phyloP scores from a whole-genome alignment of 805 yeast species.

The Teunomyces pallodes region DNA sequence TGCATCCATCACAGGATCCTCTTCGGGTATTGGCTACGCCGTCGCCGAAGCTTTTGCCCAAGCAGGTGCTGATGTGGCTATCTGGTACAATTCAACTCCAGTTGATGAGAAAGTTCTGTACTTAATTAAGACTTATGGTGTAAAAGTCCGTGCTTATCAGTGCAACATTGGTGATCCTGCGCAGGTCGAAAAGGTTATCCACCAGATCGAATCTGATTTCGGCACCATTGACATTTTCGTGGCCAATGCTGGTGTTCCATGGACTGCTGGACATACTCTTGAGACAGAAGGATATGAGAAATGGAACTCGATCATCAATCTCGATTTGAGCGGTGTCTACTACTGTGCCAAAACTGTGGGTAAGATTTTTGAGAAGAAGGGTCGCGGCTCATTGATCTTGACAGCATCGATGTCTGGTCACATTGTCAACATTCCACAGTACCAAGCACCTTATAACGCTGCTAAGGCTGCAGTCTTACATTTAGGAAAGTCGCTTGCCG shows the following conservation, averaged over 20 bases:
- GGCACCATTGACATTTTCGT: conserved; percentile 81
- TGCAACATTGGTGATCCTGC: conserved; percentile 52
- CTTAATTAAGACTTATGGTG: conserved; percentile 56
- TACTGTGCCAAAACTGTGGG: conserved; percentile 45
- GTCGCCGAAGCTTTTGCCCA: conserved; percentile 82
- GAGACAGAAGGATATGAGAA: conserved; percentile 34
- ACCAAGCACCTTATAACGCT: conserved; percentile 47
- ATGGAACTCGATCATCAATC: conserved; percentile 37
- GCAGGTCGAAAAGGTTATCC: conserved; percentile 48
- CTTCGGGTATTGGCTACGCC: conserved; percentile 78
- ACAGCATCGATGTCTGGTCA: conserved; percentile 50
- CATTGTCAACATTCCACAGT: conserved; percentile 45
- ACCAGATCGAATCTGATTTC: conserved; percentile 60
- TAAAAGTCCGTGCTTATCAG: conserved; percentile 62
- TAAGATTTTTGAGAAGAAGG: conserved; percentile 35
- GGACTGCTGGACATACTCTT: conserved; percentile 43
- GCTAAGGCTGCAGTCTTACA: conserved; percentile 46
- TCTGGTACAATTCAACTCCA: conserved; percentile 59
- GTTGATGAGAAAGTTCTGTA: conserved; percentile 58
- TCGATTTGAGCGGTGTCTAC: conserved; percentile 42
- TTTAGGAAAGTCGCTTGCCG: conserved; percentile 43
- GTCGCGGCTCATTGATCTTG: conserved; percentile 42
- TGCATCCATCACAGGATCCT: conserved; percentile 83
- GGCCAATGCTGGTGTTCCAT: conserved; percentile 78
- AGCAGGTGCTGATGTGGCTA: conserved; percentile 82